Percentiles rank a stretch among this genome's conserved stretches.
Evolutionary conservation across 371 early-diverging fungal genomes (phyloP).

Genomic region (Entomophthora muscae): DNA sequence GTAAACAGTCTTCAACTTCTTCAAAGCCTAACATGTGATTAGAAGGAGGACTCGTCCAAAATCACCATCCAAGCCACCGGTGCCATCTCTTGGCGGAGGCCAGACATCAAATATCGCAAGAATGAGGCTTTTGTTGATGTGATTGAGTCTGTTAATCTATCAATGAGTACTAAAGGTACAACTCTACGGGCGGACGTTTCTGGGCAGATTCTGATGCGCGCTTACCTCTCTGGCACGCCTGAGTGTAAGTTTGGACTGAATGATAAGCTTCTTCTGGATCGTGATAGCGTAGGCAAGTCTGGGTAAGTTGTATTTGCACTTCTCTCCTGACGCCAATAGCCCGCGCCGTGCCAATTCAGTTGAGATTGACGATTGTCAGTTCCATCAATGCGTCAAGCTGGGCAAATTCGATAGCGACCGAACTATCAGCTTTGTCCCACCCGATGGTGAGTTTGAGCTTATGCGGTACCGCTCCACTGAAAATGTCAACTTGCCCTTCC

Average conservation of each 20-base stretch:
- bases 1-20: conserved; percentile 13
- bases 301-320: conserved; percentile 1
- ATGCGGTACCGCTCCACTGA: conserved; percentile 83
- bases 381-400: conserved; percentile 81
- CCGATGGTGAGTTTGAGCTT: conserved; percentile 85
- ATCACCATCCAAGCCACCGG: conserved; percentile 86
- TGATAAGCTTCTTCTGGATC: conserved; percentile 59
- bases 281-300: conserved; percentile 26
- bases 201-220: conserved; percentile 61
- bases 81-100: conserved; percentile 72
- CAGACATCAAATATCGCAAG: conserved; percentile 75
- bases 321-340: conserved; percentile 8
- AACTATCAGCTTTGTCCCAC: conserved; percentile 76
- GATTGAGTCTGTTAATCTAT: conserved; percentile 68
- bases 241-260: conserved; percentile 71
- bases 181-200: conserved; percentile 59
- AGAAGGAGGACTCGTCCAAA: conserved; percentile 44
- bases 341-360: conserved; percentile 39
- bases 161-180: conserved; percentile 65
- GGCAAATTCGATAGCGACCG: conserved; percentile 64
- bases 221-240: conserved; percentile 55
- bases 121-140: conserved; percentile 86
- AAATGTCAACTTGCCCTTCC: conserved; percentile 70
- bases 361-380: conserved; percentile 78
- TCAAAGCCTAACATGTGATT: not conserved